Evolutionary conservation across 441 rosid species (phyloP).

Genomic region (Metrosideros polymorpha): DNA sequence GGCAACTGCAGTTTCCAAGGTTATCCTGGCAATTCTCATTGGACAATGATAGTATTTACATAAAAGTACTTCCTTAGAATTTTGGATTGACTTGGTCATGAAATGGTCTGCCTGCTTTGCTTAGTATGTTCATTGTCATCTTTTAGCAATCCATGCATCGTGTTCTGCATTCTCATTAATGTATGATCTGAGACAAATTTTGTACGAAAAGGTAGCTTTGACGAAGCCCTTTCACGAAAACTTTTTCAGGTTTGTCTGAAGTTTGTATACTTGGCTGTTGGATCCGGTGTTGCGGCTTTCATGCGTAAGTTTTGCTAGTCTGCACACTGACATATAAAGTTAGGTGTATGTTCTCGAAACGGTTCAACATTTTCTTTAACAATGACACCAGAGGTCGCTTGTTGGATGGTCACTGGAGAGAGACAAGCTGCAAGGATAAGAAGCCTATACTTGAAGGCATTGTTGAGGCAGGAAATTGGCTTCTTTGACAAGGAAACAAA

Average conservation of each 20-base stretch:
- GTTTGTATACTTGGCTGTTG: conserved; percentile 47
- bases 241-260: conserved; percentile 32
- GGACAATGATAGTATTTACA: too few species aligned
- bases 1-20: conserved; percentile 41
- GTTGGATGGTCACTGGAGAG: conserved; percentile 89
- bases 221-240: not conserved
- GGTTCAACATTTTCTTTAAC: not conserved
- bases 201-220: not conserved
- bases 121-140: not conserved
- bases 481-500: conserved; percentile 61
- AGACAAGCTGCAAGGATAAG: conserved; percentile 66
- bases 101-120: not conserved
- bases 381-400: conserved; percentile 50
- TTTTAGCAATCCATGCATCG: not conserved
- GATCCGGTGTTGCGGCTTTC: conserved; percentile 42
- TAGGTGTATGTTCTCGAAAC: not conserved
- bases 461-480: conserved; percentile 69
- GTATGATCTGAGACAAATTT: not conserved
- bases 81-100: not conserved
- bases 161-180: not conserved
- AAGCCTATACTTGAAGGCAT: conserved; percentile 53
- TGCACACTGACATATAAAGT: not conserved
- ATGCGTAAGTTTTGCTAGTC: conserved; percentile 44
- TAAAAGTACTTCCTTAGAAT: not conserved
- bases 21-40: not conserved